These are phyloP conservation scores for Thielaviopsis punctulata DNA, from an alignment of 2,329 filamentous ascomycete genomes.

Conservation along the genomic window DNA sequence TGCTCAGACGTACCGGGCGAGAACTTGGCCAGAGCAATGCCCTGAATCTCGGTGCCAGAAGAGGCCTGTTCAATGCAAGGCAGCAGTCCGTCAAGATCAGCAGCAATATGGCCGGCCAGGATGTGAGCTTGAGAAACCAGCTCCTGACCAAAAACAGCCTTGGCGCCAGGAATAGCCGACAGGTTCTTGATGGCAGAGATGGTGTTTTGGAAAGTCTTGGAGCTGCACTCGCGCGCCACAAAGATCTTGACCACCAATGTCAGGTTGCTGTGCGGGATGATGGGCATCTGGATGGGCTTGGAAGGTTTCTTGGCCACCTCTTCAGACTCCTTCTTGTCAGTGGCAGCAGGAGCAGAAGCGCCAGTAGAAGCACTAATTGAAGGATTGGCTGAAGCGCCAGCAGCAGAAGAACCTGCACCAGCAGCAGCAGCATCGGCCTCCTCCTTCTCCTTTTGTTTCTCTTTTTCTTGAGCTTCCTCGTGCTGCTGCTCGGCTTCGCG, in stretches of 20 bases:
- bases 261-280: constrained; percentile 77
- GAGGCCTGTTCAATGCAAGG: constrained; percentile 74
- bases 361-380: background rate
- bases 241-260: constrained; percentile 93
- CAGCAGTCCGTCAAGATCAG: constrained; percentile 69
- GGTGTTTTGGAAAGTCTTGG: constrained; percentile 95
- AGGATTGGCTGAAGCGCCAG: constrained; percentile 1
- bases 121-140: constrained; percentile 73
- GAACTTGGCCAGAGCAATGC: constrained; percentile 84
- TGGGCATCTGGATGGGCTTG: constrained; percentile 55
- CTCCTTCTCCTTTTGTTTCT: constrained; percentile 2
- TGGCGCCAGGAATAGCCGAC: constrained; percentile 78
- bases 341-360: constrained; percentile 12
- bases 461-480: constrained; percentile 12
- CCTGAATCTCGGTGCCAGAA: constrained; percentile 87
- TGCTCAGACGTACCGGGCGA: constrained; percentile 92
- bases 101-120: constrained; percentile 68
- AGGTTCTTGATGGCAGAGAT: constrained; percentile 97
- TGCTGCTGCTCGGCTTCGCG: constrained; percentile 46
- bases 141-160: constrained; percentile 82
- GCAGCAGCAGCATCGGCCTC: constrained; percentile 11
- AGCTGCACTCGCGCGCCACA: constrained; percentile 87
- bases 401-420: constrained; percentile 13
- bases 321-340: constrained; percentile 24
- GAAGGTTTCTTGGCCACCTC: constrained; percentile 30